Evolutionary conservation across 495 filamentous ascomycete species (phyloP).

Genomic region (Viridothelium virens): DNA sequence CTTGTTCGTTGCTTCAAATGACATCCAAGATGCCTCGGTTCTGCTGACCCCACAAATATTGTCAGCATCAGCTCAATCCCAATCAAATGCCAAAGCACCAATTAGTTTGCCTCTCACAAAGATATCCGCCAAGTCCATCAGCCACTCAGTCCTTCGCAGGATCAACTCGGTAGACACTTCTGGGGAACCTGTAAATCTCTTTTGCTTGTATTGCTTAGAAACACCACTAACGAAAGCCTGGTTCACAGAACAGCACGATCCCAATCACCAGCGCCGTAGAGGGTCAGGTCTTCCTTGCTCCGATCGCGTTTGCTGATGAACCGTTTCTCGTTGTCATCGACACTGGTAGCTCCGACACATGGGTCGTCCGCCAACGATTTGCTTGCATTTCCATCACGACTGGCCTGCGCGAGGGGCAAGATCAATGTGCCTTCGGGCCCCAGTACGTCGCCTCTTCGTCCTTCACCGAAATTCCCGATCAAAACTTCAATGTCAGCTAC

Average conservation of each 20-base stretch:
- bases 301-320: slow-evolving; percentile 35
- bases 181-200: background rate
- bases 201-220: background rate
- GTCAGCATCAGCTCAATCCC: background rate
- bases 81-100: background rate
- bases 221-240: background rate
- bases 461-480: slow-evolving; percentile 37
- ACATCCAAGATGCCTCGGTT: background rate
- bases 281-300: slow-evolving; percentile 25
- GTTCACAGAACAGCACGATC: background rate
- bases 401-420: slow-evolving; percentile 25
- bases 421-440: slow-evolving; percentile 43
- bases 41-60: background rate
- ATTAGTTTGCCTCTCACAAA: slow-evolving; percentile 6
- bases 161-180: background rate
- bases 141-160: background rate
- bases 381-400: slow-evolving; percentile 39
- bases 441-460: slow-evolving; percentile 40
- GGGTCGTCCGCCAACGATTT: slow-evolving; percentile 44
- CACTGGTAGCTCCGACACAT: slow-evolving; percentile 57
- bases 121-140: background rate
- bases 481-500: slow-evolving; percentile 54
- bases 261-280: background rate
- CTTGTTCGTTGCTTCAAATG: background rate
- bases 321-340: slow-evolving; percentile 50